Percentiles rank a stretch among this genome's conserved stretches.
phyloP scores from a whole-genome alignment of 2,329 filamentous ascomycete genomes.

The Diplodia corticola region DNA sequence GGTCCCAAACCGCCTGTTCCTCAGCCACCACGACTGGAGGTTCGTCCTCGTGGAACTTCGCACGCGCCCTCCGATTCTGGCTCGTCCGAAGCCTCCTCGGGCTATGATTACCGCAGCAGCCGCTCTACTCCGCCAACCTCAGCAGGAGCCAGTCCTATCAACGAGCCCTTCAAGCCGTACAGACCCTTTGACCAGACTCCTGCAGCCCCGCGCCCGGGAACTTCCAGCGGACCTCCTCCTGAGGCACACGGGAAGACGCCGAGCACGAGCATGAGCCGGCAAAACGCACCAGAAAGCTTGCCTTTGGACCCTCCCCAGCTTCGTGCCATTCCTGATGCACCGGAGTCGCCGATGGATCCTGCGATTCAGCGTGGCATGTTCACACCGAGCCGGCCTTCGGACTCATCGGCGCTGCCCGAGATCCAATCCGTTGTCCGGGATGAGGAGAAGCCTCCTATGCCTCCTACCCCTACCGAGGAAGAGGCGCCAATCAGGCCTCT shows the following conservation, averaged over 20 bases:
- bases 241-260: conserved; percentile 29
- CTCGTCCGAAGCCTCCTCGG: conserved; percentile 42
- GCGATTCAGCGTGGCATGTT: conserved; percentile 40
- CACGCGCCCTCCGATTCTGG: conserved; percentile 43
- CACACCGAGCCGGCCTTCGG: conserved; percentile 27
- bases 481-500: conserved; percentile 25
- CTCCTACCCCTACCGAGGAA: conserved; percentile 21
- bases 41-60: conserved; percentile 30
- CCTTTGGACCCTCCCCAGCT: conserved; percentile 26
- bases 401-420: conserved; percentile 17
- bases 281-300: background rate
- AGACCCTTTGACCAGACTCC: background rate
- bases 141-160: conserved; percentile 32
- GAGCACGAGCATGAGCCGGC: conserved; percentile 25
- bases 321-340: conserved; percentile 28
- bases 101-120: conserved; percentile 35
- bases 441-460: conserved; percentile 13
- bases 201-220: background rate
- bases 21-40: conserved; percentile 16
- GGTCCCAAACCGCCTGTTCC: conserved; percentile 3
- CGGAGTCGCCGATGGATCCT: conserved; percentile 43
- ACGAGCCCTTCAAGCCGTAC: conserved; percentile 4
- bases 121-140: conserved; percentile 42
- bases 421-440: conserved; percentile 13
- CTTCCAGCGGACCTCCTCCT: conserved; percentile 19